phyloP scores from a whole-genome alignment of 2,329 filamentous ascomycete species.

The Apiospora saccharicola region DNA sequence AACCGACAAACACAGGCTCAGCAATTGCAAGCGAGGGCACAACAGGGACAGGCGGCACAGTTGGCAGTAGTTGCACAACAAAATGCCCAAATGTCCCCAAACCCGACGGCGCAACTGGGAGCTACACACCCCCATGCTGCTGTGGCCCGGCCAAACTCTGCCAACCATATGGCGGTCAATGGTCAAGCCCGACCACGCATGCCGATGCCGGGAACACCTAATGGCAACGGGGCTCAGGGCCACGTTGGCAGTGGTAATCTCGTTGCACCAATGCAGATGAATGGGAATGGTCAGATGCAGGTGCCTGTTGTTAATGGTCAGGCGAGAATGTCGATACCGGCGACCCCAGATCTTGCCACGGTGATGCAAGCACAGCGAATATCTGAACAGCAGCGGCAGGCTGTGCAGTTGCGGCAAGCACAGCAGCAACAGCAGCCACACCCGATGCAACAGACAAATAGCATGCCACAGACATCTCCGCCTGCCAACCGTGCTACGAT shows the following conservation, averaged over 20 bases:
- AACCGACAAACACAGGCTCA: slow-evolving; percentile 42
- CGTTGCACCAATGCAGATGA: slow-evolving; percentile 63
- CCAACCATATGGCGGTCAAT: slow-evolving; percentile 49
- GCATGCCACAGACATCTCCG: slow-evolving; percentile 48
- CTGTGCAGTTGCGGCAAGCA: slow-evolving; percentile 54
- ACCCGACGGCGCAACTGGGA: slow-evolving; percentile 42
- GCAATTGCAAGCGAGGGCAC: slow-evolving; percentile 53
- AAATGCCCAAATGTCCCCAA: slow-evolving; percentile 46
- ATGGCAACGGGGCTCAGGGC: slow-evolving; percentile 55
- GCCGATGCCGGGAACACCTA: slow-evolving; percentile 60
- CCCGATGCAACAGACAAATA: slow-evolving; percentile 48
- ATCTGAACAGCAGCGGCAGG: slow-evolving; percentile 68
- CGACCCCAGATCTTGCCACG: slow-evolving; percentile 60
- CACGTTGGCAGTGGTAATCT: slow-evolving; percentile 57
- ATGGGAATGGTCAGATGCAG: slow-evolving; percentile 73
- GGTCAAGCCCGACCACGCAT: slow-evolving; percentile 59
- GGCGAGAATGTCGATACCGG: slow-evolving; percentile 63
- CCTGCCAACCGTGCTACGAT: slow-evolving; percentile 52
- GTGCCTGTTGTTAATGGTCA: slow-evolving; percentile 68
- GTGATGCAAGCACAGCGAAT: slow-evolving; percentile 72
- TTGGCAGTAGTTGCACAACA: slow-evolving; percentile 47
- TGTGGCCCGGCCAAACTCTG: slow-evolving; percentile 51
- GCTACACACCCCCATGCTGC: slow-evolving; percentile 43
- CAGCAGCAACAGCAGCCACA: slow-evolving; percentile 40
- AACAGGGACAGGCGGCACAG: slow-evolving; percentile 53